Evolutionary conservation across 495 filamentous ascomycete genomes (phyloP).

Genomic region (Neurospora sp.): DNA sequence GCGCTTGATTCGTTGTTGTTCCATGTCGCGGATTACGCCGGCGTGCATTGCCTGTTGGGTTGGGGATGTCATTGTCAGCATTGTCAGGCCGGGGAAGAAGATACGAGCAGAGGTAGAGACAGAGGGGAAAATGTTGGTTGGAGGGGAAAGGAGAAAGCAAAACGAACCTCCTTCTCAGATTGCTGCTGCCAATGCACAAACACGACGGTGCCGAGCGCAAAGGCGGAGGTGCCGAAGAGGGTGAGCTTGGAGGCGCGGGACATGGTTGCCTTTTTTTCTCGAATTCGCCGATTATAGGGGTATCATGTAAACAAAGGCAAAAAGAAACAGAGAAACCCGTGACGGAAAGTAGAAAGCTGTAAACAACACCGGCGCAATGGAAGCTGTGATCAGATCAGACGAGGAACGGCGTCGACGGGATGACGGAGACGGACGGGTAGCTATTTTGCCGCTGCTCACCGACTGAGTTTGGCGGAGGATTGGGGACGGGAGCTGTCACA

Average conservation of each 20-base stretch:
- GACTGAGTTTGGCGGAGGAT: background rate
- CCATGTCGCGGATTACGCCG: conserved; percentile 89
- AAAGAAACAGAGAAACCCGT: background rate
- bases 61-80: too few species aligned
- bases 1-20: conserved; percentile 80
- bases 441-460: conserved; percentile 8
- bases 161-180: conserved; percentile 70
- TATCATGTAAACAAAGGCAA: background rate
- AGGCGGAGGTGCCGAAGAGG: conserved; percentile 63
- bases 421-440: background rate
- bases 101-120: too few species aligned
- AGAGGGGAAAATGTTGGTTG: too few species aligned
- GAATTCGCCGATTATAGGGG: background rate
- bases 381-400: background rate
- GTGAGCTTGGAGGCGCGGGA: conserved; percentile 84
- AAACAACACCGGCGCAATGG: background rate
- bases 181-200: conserved; percentile 87
- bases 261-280: conserved; percentile 42
- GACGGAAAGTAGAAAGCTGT: background rate
- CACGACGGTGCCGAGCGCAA: conserved; percentile 64
- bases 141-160: too few species aligned
- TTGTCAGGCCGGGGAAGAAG: too few species aligned
- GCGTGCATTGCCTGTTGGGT: conserved; percentile 70
- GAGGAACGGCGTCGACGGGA: background rate
- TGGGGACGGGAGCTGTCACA: background rate